Evolutionary conservation across 1,139 yeast species (phyloP), one percentile per base, ranked within the genome.

Genomic region (Taiozyma sp.): DNA sequence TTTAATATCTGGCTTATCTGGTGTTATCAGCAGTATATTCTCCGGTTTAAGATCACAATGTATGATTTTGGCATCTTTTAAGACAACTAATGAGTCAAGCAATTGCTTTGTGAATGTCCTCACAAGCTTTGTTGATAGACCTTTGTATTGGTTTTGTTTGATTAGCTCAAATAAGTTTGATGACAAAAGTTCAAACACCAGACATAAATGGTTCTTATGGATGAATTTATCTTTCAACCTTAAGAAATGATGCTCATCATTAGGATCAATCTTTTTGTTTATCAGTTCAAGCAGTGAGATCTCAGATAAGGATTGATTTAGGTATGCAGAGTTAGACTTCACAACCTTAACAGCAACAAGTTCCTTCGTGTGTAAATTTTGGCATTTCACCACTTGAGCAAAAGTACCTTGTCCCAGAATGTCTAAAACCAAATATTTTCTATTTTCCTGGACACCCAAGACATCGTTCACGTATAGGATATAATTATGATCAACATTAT

Each of bases 41-140:
- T 95, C 99, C 0, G 99, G 99, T 65, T 95, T 95, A 64, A 93
- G 73, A 69, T 93, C 99, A 70, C 99, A 93, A 66, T 93, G 99
- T 44, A 93, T 90, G 63, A 93, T 77, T 59, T 88, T 88, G 52
- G 88, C 83, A 47, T 84, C 86, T 63, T 93, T 93, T 56, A 93
- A 74, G 35, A 88, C 86, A 46, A 86, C 77, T 63, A 93, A 71
- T 0, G 97, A 81, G 59, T 88, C 95, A 50, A 95, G 71, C 47
- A 93, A 71, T 68, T 95, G 99, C 52, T 76, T 80, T 0, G 96
- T 78, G 58, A 93, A 83, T 21, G 81, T 80, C 58, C 88, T 80
- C 22, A 93, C 95, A 44, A 93, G 68, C 59, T 85, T 85, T 65
- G 90, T 86, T 53, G 85, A 83, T 45, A 95, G 72, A 0, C 99